phyloP scores from a whole-genome alignment of 306 rosid genomes.

The Citrullus mucosospermus region DNA sequence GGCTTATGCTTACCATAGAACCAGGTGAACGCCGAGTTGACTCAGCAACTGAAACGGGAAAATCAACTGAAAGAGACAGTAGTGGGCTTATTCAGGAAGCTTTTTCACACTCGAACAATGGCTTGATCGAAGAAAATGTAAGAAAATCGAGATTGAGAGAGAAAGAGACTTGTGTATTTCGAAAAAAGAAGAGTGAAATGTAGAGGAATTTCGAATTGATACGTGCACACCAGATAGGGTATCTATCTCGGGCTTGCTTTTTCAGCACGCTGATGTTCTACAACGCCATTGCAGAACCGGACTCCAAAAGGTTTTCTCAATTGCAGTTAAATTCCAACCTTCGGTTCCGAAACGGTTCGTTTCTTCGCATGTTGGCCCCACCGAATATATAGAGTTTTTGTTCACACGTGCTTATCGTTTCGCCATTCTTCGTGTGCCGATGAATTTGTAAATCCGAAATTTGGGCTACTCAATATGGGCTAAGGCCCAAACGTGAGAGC shows the following conservation, averaged over 20 bases:
- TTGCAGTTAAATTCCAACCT: not conserved
- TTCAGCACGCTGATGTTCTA: slow-evolving; percentile 2
- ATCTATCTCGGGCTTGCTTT: not conserved
- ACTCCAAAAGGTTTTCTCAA: not conserved
- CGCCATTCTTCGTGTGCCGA: not conserved
- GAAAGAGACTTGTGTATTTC: slow-evolving; percentile 13
- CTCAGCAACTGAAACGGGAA: slow-evolving; percentile 23
- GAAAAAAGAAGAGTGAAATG: not conserved
- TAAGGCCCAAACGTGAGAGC: not conserved
- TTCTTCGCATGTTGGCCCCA: not conserved
- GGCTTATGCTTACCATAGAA: slow-evolving; percentile 62
- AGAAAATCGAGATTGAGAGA: not conserved
- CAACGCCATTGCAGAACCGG: not conserved
- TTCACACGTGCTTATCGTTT: not conserved
- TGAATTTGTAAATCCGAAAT: not conserved
- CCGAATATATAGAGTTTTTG: no score
- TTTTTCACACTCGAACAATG: slow-evolving; percentile 10
- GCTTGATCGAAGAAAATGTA: not conserved
- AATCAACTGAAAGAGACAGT: slow-evolving; percentile 21
- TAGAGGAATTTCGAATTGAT: not conserved
- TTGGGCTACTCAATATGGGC: not conserved
- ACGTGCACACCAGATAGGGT: not conserved
- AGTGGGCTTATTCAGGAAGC: not conserved
- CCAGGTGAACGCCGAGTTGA: slow-evolving; percentile 27
- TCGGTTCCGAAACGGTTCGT: slow-evolving; percentile 2